These are phyloP conservation scores for Candida ortonii DNA, from an alignment of 805 yeast species.

Conservation along the genomic window DNA sequence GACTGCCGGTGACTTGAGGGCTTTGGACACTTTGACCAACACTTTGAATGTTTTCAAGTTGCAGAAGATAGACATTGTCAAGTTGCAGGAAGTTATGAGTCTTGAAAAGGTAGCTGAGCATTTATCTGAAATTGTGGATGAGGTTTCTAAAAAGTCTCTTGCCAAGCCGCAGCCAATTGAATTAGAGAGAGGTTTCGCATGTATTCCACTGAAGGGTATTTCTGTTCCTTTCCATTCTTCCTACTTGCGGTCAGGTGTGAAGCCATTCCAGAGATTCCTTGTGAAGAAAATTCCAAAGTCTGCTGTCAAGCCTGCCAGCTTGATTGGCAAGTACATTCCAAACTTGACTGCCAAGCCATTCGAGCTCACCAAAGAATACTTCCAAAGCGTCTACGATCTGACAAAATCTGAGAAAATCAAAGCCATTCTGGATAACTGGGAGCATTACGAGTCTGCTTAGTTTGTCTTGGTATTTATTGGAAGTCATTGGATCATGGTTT, in stretches of 20 bases:
- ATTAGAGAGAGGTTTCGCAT: conserved; percentile 96
- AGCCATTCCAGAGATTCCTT: conserved; percentile 97
- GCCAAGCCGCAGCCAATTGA: conserved; percentile 97
- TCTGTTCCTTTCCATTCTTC: conserved; percentile 99
- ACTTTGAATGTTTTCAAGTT: conserved; percentile 90
- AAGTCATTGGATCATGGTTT: too few species aligned
- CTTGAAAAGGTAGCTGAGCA: conserved; percentile 88
- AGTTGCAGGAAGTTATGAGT: conserved; percentile 76
- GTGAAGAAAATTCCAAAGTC: conserved; percentile 92
- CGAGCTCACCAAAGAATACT: conserved; percentile 92
- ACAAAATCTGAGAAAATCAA: conserved; percentile 91
- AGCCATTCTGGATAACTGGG: conserved; percentile 93
- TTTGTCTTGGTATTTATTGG: conserved; percentile 1
- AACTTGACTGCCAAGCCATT: conserved; percentile 98
- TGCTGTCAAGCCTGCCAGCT: conserved; percentile 90
- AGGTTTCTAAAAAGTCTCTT: conserved; percentile 73
- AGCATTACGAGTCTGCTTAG: conserved; percentile 60
- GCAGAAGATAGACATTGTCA: conserved; percentile 90
- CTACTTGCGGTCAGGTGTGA: conserved; percentile 97
- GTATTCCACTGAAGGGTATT: conserved; percentile 96
- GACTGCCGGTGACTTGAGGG: conserved; percentile 98
- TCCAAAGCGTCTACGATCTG: conserved; percentile 89
- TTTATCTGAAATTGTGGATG: conserved; percentile 81
- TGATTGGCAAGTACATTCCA: conserved; percentile 95
- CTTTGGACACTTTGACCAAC: conserved; percentile 86